Base-by-base conservation (phyloP, 371 early-diverging fungal species). In the Coemansia sp. region DNA sequence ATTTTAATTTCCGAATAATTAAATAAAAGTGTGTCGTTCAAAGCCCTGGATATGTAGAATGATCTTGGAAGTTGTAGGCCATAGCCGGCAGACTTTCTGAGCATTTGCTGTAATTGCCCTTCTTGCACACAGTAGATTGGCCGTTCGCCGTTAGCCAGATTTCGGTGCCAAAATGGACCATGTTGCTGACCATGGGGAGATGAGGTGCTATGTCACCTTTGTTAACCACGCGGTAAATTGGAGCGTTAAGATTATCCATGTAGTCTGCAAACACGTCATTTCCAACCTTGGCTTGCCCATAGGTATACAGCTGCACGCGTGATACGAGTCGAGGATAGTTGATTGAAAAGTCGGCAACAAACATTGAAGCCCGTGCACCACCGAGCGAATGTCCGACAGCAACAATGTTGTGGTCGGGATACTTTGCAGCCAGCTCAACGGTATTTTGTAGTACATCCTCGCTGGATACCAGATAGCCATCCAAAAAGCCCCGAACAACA, bases 371-470 rank as follows among this genome's bases (percentile, higher is more conserved):
- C 7, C 66, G 65, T 9, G 75, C 21, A 0, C 67, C 75, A 15
- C 75, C 75, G 9, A 74, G 60, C n/a, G 75, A 74, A 26, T 74
- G 75, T 3, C 75, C 75, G 0, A 63, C 58, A 4, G 61, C 63
- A 17, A 63, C 41, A n/a, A 74, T 63, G 8, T 1, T 17, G 36
- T 73, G 63, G 24, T 41, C 67, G 3, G 75, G 75, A 21, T 62
- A 72, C 51, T 15, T 15, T 17, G 11, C 19, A 3, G 57, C 54
- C 28, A 74, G 54, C 1, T 12, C 36, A 15, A 40, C 40, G 15
- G 63, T 56, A 1, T 41, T 29, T 19, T 59, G 36, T 9, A 63
- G 28, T 3, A 67, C 57, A 21, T 32, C 29, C 1, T 29, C 17
- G 26, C 36, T 58, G 36, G 63, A 53, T n/a, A 58, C 48, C 29